A percentile compares a stretch with the other conserved stretches of the same genome.
Conservation (phyloP, 441 rosid genomes). For the Arabidopsis hybrid region DNA sequence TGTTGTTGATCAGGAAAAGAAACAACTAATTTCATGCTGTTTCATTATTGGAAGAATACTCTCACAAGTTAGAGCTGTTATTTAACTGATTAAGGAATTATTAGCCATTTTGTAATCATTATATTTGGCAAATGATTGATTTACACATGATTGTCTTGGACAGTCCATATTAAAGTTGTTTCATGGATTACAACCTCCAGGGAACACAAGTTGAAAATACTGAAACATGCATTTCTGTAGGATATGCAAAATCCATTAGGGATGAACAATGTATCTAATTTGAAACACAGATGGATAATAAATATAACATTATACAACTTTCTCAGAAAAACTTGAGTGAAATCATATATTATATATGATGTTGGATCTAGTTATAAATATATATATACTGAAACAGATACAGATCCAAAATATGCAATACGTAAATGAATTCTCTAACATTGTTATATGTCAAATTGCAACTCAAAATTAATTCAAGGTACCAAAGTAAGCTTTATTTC, state of each 20-base stretch:
- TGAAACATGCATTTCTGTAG: slow-evolving; percentile 34
- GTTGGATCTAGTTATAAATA: no score
- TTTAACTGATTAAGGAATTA: slow-evolving; percentile 35
- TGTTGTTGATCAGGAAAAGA: slow-evolving; percentile 5
- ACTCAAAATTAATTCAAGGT: slow-evolving; percentile 14
- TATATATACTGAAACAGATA: not conserved
- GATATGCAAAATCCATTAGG: slow-evolving; percentile 37
- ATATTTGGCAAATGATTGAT: slow-evolving; percentile 38
- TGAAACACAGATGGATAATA: not conserved
- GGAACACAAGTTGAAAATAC: not conserved
- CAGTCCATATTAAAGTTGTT: slow-evolving; percentile 11
- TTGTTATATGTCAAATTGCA: slow-evolving; percentile 30
- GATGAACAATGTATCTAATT: not conserved
- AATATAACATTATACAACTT: not conserved
- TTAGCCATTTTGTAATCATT: slow-evolving; percentile 40
- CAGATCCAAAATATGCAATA: not conserved
- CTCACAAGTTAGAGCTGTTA: slow-evolving; percentile 41
- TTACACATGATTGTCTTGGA: slow-evolving; percentile 40
- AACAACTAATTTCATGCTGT: slow-evolving; percentile 41
- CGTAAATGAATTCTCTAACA: not conserved
- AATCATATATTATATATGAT: no score
- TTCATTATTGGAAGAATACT: slow-evolving; percentile 38
- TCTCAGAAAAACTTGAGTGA: not conserved
- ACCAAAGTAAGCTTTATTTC: slow-evolving; percentile 9
- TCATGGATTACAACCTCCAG: not conserved